Conservation (phyloP, 805 yeast genomes). For the Saturnispora gosingensis region DNA sequence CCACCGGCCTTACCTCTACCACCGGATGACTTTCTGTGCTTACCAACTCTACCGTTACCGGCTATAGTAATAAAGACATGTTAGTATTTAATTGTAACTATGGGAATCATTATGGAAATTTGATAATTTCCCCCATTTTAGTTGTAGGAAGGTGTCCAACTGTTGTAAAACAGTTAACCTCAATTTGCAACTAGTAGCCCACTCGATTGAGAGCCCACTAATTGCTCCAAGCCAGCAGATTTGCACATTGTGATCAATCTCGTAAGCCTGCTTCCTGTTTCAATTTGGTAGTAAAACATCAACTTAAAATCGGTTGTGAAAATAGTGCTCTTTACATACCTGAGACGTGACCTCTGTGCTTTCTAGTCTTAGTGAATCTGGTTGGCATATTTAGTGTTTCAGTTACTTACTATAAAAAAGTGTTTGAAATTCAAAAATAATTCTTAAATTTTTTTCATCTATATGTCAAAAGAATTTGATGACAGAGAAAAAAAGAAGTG, state of each 20-base stretch:
- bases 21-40: constrained; percentile 99
- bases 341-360: constrained; percentile 99
- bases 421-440: not conserved
- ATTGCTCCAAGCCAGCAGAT: not conserved
- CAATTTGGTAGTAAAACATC: not conserved
- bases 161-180: not conserved
- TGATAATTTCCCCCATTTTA: constrained; percentile 7
- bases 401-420: constrained; percentile 1
- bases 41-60: constrained; percentile 99
- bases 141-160: not conserved
- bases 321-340: constrained; percentile 49
- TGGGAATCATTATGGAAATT: constrained; percentile 8
- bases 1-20: constrained; percentile 99
- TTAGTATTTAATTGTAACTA: constrained; percentile 10
- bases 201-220: not conserved
- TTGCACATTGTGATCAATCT: not conserved
- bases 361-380: constrained; percentile 98
- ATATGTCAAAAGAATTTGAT: not conserved
- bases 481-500: not conserved
- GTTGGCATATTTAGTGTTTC: constrained; percentile 69
- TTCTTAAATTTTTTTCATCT: not conserved
- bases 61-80: constrained; percentile 40
- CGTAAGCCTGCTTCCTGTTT: not conserved
- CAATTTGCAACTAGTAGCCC: not conserved
- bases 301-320: not conserved